Percentiles rank a stretch among this genome's conserved stretches.
These are phyloP conservation scores for Salvia hispanica DNA, from an alignment of 257 asterid genomes.

Conservation along the genomic window DNA sequence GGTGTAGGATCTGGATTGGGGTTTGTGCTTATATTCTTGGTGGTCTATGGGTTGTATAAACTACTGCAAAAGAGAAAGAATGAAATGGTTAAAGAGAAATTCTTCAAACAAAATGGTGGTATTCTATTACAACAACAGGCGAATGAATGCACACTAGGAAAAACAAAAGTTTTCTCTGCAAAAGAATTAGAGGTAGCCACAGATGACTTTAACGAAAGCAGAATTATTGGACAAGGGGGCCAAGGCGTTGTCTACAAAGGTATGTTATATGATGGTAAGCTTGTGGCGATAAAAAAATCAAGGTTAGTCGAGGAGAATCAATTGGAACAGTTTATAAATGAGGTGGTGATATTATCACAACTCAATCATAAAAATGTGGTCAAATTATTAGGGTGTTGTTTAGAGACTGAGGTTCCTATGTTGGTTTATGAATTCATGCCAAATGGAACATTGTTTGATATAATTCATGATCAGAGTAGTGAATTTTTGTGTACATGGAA, in stretches of 20 bases:
- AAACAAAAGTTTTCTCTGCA: slow-evolving; percentile 1
- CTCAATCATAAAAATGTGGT: slow-evolving; percentile 33
- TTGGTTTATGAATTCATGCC: slow-evolving; percentile 26
- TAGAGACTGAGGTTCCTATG: slow-evolving; percentile 21
- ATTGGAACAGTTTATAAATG: slow-evolving; percentile 29
- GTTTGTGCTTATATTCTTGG: neutral
- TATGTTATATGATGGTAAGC: slow-evolving; percentile 23
- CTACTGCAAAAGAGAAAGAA: neutral
- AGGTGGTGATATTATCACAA: slow-evolving; percentile 31
- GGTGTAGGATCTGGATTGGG: slow-evolving; percentile 12
- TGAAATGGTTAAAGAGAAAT: neutral
- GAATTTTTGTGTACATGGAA: slow-evolving; percentile 20
- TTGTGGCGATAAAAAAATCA: slow-evolving; percentile 29
- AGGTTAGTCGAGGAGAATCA: slow-evolving; percentile 18
- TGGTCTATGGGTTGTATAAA: neutral
- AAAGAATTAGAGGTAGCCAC: slow-evolving; percentile 22
- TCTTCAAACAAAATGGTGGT: slow-evolving; percentile 15
- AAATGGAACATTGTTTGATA: slow-evolving; percentile 21
- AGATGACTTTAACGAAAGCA: slow-evolving; percentile 9
- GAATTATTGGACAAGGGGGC: slow-evolving; percentile 30
- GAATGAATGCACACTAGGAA: slow-evolving; percentile 3
- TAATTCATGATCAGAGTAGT: neutral
- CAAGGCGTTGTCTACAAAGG: slow-evolving; percentile 35
- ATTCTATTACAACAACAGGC: neutral
- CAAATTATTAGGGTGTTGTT: slow-evolving; percentile 31